A percentile compares a stretch with the other conserved stretches of the same genome.
Evolutionary conservation across 176 grass and related monocot species (phyloP).

Genomic region (Leersia perrieri): DNA sequence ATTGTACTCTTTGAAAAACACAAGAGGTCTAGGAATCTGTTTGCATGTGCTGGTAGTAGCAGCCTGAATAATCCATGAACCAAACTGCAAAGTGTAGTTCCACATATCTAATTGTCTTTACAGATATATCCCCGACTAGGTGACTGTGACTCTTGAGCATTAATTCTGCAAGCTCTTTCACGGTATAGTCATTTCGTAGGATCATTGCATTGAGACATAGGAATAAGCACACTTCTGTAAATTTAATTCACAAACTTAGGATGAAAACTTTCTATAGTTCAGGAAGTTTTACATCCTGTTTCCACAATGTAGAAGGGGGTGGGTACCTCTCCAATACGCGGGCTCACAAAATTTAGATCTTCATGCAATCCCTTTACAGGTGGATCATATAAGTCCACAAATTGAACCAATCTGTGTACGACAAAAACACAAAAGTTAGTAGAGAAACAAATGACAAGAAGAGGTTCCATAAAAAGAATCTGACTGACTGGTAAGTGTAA

Average conservation of each 20-base stretch:
- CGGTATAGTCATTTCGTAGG: not conserved
- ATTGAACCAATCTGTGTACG: constrained; percentile 82
- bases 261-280: constrained; percentile 7
- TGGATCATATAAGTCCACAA: constrained; percentile 95
- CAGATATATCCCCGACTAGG: constrained; percentile 4
- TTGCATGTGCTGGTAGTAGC: not conserved
- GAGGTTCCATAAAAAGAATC: not conserved
- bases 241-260: not conserved
- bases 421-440: constrained; percentile 27
- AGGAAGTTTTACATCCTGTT: constrained; percentile 6
- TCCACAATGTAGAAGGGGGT: constrained; percentile 17
- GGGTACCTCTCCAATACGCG: constrained; percentile 90
- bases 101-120: not conserved
- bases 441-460: not conserved
- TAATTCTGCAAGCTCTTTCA: not conserved
- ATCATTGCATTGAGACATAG: not conserved
- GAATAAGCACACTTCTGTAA: not conserved
- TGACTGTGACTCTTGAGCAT: not conserved
- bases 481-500: not conserved
- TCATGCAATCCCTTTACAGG: constrained; percentile 94
- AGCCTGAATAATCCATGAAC: not conserved
- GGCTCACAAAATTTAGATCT: constrained; percentile 98
- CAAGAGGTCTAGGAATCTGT: not conserved
- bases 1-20: not conserved
- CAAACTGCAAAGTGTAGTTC: not conserved